These are phyloP conservation scores for Trichoderma endophyticum DNA, from an alignment of 2,329 filamentous ascomycete genomes.

Conservation along the genomic window DNA sequence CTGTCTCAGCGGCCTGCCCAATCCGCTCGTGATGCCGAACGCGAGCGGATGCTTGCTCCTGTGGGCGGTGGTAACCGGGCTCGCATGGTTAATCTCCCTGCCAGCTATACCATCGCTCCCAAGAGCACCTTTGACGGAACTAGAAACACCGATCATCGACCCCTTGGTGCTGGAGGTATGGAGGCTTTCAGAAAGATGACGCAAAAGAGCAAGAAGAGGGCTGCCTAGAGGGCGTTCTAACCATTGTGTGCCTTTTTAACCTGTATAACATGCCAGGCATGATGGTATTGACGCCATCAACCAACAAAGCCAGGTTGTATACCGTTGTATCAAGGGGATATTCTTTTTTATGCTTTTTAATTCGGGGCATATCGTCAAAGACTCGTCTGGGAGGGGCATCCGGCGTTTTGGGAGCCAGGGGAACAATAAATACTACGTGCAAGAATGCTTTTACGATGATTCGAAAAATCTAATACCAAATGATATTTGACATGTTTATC, in stretches of 20 bases:
- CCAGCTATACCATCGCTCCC: conserved; percentile 58
- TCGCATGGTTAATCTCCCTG: conserved; percentile 51
- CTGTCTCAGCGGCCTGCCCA: conserved; percentile 49
- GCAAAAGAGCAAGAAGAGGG: conserved; percentile 57
- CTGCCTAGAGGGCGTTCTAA: conserved; percentile 2
- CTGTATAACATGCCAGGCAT: background rate
- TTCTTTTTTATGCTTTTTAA: background rate
- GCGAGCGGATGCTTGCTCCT: conserved; percentile 58
- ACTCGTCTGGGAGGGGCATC: background rate
- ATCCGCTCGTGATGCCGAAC: conserved; percentile 48
- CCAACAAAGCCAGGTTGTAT: background rate
- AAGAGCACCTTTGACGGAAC: conserved; percentile 59
- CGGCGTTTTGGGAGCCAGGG: conserved; percentile 12
- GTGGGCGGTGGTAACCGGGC: conserved; percentile 54
- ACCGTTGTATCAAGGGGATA: background rate
- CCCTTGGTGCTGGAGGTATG: conserved; percentile 60
- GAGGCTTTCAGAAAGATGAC: conserved; percentile 66
- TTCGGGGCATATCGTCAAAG: background rate
- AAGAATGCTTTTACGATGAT: background rate
- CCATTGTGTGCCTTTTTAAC: background rate
- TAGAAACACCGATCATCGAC: conserved; percentile 51
- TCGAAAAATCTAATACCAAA: background rate
- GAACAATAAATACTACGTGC: background rate
- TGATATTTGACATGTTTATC: background rate
- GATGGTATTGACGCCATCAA: background rate